phyloP scores from a whole-genome alignment of 2,329 filamentous ascomycete species.

The Diaporthe eres region DNA sequence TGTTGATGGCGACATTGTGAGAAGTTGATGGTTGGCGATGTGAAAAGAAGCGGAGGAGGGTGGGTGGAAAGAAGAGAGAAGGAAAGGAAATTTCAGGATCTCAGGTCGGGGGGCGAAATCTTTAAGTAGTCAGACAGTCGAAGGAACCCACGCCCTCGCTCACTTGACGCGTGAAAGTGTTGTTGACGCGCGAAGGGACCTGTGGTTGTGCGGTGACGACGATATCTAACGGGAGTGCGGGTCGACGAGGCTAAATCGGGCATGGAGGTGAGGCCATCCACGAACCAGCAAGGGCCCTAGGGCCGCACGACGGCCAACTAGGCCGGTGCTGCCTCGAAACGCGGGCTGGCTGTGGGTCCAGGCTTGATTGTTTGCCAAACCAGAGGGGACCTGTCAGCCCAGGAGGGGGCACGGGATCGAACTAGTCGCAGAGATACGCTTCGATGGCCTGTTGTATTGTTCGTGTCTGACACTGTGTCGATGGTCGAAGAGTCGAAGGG shows the following conservation, averaged over 20 bases:
- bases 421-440: background rate
- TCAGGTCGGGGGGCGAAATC: background rate
- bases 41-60: background rate
- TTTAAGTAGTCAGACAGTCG: background rate
- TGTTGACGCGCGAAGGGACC: background rate
- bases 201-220: background rate
- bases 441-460: background rate
- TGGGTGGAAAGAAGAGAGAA: background rate
- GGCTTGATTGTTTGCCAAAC: background rate
- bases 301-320: background rate
- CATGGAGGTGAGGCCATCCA: background rate
- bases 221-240: background rate
- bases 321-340: background rate
- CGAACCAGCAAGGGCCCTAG: background rate
- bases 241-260: background rate
- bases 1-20: conserved; percentile 7
- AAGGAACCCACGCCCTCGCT: background rate
- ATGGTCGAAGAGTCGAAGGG: background rate
- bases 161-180: background rate
- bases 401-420: background rate
- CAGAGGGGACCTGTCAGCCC: background rate
- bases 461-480: background rate
- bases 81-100: background rate
- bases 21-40: background rate
- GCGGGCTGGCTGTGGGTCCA: background rate